These are phyloP conservation scores for Paramecium sexaurelia DNA, from an alignment of 73 alveolate genomes.

Conservation along the genomic window DNA sequence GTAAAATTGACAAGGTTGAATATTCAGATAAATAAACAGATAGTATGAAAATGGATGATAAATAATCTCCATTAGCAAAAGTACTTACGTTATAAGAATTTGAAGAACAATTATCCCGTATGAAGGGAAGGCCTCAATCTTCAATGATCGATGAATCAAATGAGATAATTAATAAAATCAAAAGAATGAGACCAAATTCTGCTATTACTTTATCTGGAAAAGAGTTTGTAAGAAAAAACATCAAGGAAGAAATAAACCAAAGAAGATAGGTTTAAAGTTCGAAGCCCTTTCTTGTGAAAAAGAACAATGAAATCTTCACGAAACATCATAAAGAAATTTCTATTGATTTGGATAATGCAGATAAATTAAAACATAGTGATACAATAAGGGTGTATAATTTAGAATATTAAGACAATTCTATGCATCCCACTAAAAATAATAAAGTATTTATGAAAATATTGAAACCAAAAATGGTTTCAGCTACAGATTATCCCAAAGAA, in stretches of 20 bases:
- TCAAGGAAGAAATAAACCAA: constrained; percentile 9
- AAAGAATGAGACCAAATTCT: constrained; percentile 53
- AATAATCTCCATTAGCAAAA: background rate
- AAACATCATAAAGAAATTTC: constrained; percentile 29
- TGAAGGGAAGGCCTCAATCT: constrained; percentile 15
- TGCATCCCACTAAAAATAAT: background rate
- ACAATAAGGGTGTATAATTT: constrained; percentile 38
- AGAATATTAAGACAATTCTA: background rate
- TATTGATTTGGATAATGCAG: constrained; percentile 7
- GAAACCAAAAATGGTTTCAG: constrained; percentile 8
- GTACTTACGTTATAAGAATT: background rate
- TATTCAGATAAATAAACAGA: constrained; percentile 14
- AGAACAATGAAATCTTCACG: background rate
- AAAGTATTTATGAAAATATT: background rate
- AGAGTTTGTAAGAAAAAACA: background rate
- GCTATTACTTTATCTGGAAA: constrained; percentile 25
- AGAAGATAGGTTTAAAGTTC: background rate
- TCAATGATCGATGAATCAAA: background rate
- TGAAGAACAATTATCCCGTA: background rate
- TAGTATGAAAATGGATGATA: background rate
- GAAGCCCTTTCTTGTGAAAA: background rate
- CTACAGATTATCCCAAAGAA: background rate
- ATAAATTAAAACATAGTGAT: background rate
- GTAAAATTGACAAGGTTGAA: background rate
- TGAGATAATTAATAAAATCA: background rate